Evolutionary conservation across 2,329 filamentous ascomycete genomes (phyloP).

Genomic region (Colletotrichum zoysiae): DNA sequence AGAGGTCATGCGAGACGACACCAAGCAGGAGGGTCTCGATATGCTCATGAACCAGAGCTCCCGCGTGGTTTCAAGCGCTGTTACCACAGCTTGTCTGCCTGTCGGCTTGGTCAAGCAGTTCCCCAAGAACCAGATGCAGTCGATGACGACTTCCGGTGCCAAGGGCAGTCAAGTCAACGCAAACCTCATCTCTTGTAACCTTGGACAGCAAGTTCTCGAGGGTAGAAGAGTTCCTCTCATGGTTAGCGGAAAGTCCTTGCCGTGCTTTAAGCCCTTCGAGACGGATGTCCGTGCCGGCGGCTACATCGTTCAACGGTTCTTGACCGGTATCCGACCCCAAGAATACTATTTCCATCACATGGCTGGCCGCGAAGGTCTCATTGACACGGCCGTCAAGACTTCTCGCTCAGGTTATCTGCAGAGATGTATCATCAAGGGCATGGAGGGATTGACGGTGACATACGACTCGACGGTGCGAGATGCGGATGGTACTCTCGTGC

Average conservation of each 20-base stretch:
- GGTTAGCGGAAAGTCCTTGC: constrained; percentile 96
- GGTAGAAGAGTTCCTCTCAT: constrained; percentile 94
- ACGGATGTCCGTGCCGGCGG: constrained; percentile 90
- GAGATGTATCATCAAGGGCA: constrained; percentile 96
- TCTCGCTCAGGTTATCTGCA: constrained; percentile 97
- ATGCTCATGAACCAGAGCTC: constrained; percentile 82
- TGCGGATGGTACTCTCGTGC: constrained; percentile 90
- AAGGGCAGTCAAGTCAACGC: constrained; percentile 96
- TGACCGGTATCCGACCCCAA: constrained; percentile 96
- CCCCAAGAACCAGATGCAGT: constrained; percentile 98
- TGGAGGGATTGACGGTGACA: constrained; percentile 92
- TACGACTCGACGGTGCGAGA: constrained; percentile 97
- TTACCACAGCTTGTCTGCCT: constrained; percentile 86
- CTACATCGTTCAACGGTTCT: constrained; percentile 95
- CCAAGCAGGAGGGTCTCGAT: constrained; percentile 92
- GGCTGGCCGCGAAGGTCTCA: constrained; percentile 97
- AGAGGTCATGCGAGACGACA: constrained; percentile 90
- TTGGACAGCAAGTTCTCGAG: constrained; percentile 96
- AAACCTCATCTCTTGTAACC: constrained; percentile 96
- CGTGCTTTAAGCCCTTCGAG: constrained; percentile 93
- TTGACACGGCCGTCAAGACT: constrained; percentile 99
- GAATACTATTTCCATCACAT: constrained; percentile 99
- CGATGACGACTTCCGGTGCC: constrained; percentile 96
- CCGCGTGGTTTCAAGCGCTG: constrained; percentile 77
- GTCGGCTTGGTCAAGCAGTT: constrained; percentile 89